phyloP scores from a whole-genome alignment of 768 basidiomycete species.

The Leccinellum rugosiceps region DNA sequence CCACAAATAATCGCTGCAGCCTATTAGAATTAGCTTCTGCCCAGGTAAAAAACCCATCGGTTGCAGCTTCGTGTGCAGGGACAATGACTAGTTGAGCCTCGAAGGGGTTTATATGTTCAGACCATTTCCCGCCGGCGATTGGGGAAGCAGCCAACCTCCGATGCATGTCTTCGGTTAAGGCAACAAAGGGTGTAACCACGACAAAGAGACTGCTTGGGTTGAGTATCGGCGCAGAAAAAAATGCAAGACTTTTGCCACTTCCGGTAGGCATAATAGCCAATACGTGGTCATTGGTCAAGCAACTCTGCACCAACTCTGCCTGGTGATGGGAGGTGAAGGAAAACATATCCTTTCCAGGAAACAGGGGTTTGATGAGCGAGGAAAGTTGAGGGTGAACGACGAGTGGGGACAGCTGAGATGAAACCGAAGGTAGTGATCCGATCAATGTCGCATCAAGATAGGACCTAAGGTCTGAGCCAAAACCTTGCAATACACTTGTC shows the following conservation, averaged over 20 bases:
- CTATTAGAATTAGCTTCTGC: neutral
- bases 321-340: conserved; percentile 1
- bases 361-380: neutral
- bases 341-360: neutral
- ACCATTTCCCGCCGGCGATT: neutral
- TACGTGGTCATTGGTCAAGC: conserved; percentile 1
- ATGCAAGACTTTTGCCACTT: conserved; percentile 12
- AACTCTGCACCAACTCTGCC: conserved; percentile 10
- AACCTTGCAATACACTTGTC: neutral
- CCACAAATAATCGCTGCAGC: neutral
- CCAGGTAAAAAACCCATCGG: neutral
- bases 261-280: conserved; percentile 9
- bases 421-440: rapidly evolving
- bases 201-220: neutral
- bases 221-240: conserved; percentile 2
- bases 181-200: conserved; percentile 2
- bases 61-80: conserved; percentile 9
- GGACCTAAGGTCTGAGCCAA: neutral
- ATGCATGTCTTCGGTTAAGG: conserved; percentile 8
- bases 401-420: neutral
- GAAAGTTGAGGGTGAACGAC: neutral
- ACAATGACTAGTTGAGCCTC: conserved; percentile 3
- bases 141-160: neutral
- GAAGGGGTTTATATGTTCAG: neutral
- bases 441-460: neutral